phyloP scores from a whole-genome alignment of 2,329 filamentous ascomycete genomes.

The Periconia sp. region DNA sequence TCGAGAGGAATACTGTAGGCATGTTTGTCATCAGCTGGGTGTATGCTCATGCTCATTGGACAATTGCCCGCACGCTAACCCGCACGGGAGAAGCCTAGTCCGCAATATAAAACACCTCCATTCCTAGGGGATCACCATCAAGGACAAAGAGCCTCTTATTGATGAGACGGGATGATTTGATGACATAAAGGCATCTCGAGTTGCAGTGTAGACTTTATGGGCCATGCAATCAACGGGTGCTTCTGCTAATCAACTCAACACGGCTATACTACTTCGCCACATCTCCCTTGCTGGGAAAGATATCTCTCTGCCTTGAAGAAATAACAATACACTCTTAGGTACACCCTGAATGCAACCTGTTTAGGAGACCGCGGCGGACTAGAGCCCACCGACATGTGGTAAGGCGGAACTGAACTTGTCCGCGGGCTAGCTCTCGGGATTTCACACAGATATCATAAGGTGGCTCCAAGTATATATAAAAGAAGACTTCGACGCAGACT shows the following conservation, averaged over 20 bases:
- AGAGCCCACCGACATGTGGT: background rate
- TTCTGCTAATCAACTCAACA: background rate
- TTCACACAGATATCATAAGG: slow-evolving; percentile 2
- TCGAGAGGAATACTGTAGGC: slow-evolving; percentile 4
- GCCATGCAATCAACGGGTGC: background rate
- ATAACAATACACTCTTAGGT: background rate
- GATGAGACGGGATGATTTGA: background rate
- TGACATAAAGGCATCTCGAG: background rate
- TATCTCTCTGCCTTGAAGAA: too few species aligned
- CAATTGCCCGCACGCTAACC: slow-evolving; percentile 11
- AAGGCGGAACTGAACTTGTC: slow-evolving; percentile 7
- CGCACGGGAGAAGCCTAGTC: slow-evolving; percentile 7
- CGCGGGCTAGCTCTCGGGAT: slow-evolving; percentile 6
- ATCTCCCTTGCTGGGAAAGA: too few species aligned
- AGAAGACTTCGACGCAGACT: slow-evolving; percentile 7
- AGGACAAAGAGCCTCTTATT: background rate
- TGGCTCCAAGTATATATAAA: slow-evolving; percentile 3
- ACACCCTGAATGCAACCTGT: background rate
- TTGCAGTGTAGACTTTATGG: background rate
- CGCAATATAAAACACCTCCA: slow-evolving; percentile 4
- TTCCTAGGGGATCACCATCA: background rate
- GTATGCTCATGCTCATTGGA: too few species aligned
- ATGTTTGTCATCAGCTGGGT: slow-evolving; percentile 11
- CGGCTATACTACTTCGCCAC: background rate
- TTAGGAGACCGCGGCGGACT: background rate